Base-by-base conservation (phyloP, 257 asterid species). In the Nicotiana tabacum region DNA sequence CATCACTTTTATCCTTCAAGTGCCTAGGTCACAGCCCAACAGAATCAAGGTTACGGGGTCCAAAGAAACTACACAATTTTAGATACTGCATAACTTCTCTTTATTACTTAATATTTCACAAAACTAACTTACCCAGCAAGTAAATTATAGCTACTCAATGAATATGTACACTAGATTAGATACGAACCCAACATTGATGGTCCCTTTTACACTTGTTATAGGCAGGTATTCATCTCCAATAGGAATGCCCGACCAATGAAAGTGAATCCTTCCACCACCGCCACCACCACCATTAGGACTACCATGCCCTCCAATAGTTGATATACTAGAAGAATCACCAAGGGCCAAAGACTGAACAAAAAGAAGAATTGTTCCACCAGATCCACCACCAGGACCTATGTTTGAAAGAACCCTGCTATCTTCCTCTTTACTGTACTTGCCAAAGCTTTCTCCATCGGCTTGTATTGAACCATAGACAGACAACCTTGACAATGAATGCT, bases 311-410 rank as follows among this genome's bases (percentile, higher is more conserved):
- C 98, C 98, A 72, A 85, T 82, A 58, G 93, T 89, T 58, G 98
- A 95, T 88, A 95, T 80, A 68, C 77, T 85, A 81, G 92, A 91
- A 16, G 86, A 88, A 66, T 83, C 84, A 77, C 87, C 81, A n/a
- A 93, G 92, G 82, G 87, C 39, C 85, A 95, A 85, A 82, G 84
- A 86, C 77, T 87, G 93, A 80, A 95, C 83, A 89, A 95, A 95
- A 66, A 95, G 91, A 89, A 95, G 97, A 86, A 95, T 84, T 43
- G 97, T 90, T 89, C 98, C 98, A 80, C 98, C 98, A 83, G 98
- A 93, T 84, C 97, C 98, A 51, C 98, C 98, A 53, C 98, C 98
- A 70, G 93, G 88, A 82, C 97, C 91, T 48, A 88, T 85, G 69
- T 87, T 91, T 77, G 91, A 85, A 77, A 64, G 55, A 82, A 89